A percentile compares a stretch with the other conserved stretches of the same genome.
These are phyloP conservation scores for Monilinia fructicola DNA, from an alignment of 2,329 filamentous ascomycete species.

Conservation along the genomic window DNA sequence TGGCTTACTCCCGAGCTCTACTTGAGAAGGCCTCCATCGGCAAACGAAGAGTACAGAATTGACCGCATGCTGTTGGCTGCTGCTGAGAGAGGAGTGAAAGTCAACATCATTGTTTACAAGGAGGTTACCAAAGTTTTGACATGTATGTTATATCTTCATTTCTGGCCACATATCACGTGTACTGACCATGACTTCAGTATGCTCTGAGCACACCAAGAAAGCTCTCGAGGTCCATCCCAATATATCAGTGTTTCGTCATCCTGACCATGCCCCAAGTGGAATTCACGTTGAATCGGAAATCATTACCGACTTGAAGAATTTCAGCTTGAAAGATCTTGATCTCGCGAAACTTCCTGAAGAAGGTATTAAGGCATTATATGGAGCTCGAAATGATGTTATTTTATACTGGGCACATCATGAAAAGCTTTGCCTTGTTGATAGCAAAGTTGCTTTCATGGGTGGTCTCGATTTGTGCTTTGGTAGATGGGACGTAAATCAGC, in stretches of 20 bases:
- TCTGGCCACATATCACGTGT: neutral
- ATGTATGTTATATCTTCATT: slow-evolving; percentile 56
- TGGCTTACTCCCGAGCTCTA: slow-evolving; percentile 87
- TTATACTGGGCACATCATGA: slow-evolving; percentile 94
- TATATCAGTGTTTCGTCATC: slow-evolving; percentile 85
- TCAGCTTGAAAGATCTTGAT: slow-evolving; percentile 53
- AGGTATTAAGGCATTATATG: slow-evolving; percentile 75
- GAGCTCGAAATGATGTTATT: slow-evolving; percentile 75
- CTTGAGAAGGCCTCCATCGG: slow-evolving; percentile 75
- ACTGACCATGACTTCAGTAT: slow-evolving; percentile 48
- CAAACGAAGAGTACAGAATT: slow-evolving; percentile 79
- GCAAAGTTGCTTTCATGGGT: slow-evolving; percentile 83
- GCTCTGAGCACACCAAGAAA: slow-evolving; percentile 75
- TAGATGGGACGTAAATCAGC: slow-evolving; percentile 83
- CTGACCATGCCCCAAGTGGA: slow-evolving; percentile 78
- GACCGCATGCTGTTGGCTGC: slow-evolving; percentile 81
- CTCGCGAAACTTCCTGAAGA: slow-evolving; percentile 68
- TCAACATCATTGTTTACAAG: slow-evolving; percentile 90
- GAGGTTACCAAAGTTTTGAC: slow-evolving; percentile 81
- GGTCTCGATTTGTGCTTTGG: slow-evolving; percentile 86
- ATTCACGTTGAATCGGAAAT: slow-evolving; percentile 68
- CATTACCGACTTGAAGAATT: slow-evolving; percentile 55
- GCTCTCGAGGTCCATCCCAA: slow-evolving; percentile 79
- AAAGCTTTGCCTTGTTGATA: slow-evolving; percentile 82
- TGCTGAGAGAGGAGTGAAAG: slow-evolving; percentile 77